A percentile compares a stretch with the other conserved stretches of the same genome.
Conservation (phyloP, 495 filamentous ascomycete species). For the Stereocaulon alpinum region DNA sequence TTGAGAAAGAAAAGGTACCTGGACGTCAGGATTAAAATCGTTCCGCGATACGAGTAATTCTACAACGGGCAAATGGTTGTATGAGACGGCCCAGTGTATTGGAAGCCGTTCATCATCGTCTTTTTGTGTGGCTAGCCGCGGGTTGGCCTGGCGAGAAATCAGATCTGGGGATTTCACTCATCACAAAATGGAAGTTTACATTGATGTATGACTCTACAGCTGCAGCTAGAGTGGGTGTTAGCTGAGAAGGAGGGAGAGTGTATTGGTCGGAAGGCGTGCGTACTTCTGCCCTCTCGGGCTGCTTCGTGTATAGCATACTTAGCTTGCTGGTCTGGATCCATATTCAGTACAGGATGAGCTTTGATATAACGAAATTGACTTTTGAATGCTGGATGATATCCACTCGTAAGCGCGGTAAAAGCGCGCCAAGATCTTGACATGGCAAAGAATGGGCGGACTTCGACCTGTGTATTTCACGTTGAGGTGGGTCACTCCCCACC, state of each 20-base stretch:
- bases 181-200: conserved; percentile 34
- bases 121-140: conserved; percentile 59
- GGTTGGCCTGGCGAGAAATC: conserved; percentile 51
- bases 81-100: conserved; percentile 89
- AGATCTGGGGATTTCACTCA: conserved; percentile 4
- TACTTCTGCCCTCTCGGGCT: conserved; percentile 77
- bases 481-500: neutral
- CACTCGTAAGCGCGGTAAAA: too few species aligned
- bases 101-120: conserved; percentile 88
- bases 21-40: conserved; percentile 78
- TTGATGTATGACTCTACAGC: conserved; percentile 68
- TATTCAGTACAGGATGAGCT: conserved; percentile 12
- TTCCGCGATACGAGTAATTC: conserved; percentile 56
- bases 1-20: conserved; percentile 35
- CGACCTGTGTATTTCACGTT: neutral
- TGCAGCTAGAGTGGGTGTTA: conserved; percentile 13
- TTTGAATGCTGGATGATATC: neutral
- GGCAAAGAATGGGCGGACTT: too few species aligned
- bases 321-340: conserved; percentile 36
- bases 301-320: conserved; percentile 87
- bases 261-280: conserved; percentile 22
- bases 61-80: conserved; percentile 67
- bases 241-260: neutral
- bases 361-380: neutral
- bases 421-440: too few species aligned